Evolutionary conservation across 2,329 filamentous ascomycete genomes (phyloP), one percentile per base, ranked within the genome.

Genomic region (Dothideomycetidae sp.): DNA sequence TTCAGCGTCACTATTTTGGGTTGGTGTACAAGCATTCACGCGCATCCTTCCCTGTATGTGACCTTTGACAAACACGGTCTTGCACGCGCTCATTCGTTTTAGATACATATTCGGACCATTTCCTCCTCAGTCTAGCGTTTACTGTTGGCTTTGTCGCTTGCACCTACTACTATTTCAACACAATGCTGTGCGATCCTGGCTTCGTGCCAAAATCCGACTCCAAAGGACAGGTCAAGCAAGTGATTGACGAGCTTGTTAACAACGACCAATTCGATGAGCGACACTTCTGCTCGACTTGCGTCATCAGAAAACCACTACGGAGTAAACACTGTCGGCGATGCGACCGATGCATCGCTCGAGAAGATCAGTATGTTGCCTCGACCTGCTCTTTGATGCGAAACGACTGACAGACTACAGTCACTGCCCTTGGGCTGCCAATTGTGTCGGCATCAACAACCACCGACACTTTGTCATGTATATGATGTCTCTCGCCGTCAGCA

Each of bases 371-470:
- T n/a, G n/a, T n/a, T n/a, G n/a, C n/a, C n/a, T n/a, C n/a, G n/a
- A n/a, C n/a, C n/a, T n/a, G n/a, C n/a, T n/a, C n/a, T n/a, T n/a
- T n/a, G n/a, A n/a, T n/a, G n/a, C n/a, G n/a, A n/a, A n/a, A n/a
- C n/a, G 84, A n/a, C n/a, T n/a, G n/a, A n/a, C n/a, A n/a, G n/a
- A n/a, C n/a, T n/a, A n/a, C n/a, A n/a, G n/a, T 53, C 90, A 98
- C 55, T 98, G 90, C 53, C 90, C 90, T 0, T 98, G 90, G 90
- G 82, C 96, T 15, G 81, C 93, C 61, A 96, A 94, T 59, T 98
- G 90, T 51, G 74, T 98, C 29, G 90, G 83, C 30, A 73, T 90
- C 45, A 96, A 96, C 63, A 98, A 96, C 56, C 81, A 96, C 53
- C 78, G 90, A 10, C 86, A 94, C 49, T 98, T 98, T 58, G 81